Base-by-base conservation (phyloP, 768 basidiomycete genomes). In the Daedaleopsis sinensis region DNA sequence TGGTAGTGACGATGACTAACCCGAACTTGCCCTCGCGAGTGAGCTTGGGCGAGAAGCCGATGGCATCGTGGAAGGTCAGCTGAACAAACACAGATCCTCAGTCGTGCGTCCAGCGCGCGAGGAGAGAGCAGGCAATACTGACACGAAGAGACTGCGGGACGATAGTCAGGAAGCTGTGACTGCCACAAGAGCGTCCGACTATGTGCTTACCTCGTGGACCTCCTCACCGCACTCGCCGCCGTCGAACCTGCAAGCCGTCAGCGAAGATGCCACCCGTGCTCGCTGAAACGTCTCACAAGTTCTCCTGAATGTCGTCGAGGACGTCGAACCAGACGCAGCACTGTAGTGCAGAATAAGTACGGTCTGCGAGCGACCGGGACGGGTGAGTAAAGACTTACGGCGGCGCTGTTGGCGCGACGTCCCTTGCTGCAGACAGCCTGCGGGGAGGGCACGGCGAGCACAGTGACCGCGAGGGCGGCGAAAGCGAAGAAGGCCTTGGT, bases 1-100 rank as follows among this genome's bases (percentile, higher is more conserved):
- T 42, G 15, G 6, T 5, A 24, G 5, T 18, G 13, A 1, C 35
- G 11, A 6, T 4, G 3, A 53, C 59, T 24, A 50, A 57, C 58
- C 64, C 64, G 35, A 65, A 65, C 49, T 61, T 36, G 23, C 64
- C 64, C 27, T 47, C n/a, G 16, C 59, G 55, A n/a, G 52, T 57
- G 49, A 65, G 56, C 21, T 56, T 57, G 19, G 64, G 64, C 12
- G 64, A 65, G 43, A 65, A 65, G 10, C 56, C 64, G 52, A 68
- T 70, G 21, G 70, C 66, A 55, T 70, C 69, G 65, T 73, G 70
- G 62, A 71, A 72, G 44, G 63, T 67, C 42, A 73, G 66, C 49
- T 71, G 9, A 8, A 16, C 36, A 51, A 3, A 15, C 4, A 21
- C n/a, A 18, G 18, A 24, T 37, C 11, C 27, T 32, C 19, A 37